A percentile compares a stretch with the other conserved stretches of the same genome.
Evolutionary conservation across 441 rosid genomes (phyloP).

Genomic region (Eutrema salsugineum): DNA sequence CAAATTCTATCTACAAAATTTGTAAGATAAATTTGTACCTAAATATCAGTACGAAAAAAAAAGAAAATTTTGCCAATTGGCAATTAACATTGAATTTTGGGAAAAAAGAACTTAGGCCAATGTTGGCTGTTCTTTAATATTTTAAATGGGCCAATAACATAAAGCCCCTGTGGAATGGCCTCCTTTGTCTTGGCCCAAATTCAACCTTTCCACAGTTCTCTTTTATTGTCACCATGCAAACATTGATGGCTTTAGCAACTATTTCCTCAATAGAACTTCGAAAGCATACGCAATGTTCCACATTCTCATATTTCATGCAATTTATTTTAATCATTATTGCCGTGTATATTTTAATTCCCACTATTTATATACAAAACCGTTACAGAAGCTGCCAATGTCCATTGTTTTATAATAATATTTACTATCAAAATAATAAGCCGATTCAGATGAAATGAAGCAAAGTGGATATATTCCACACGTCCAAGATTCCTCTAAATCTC

Average conservation of each 20-base stretch:
- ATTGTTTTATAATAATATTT: not conserved
- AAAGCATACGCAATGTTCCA: not conserved
- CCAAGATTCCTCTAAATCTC: constrained; percentile 28
- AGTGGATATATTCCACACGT: constrained; percentile 34
- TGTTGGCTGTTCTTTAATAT: not conserved
- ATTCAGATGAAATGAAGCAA: constrained; percentile 19
- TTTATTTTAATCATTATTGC: not conserved
- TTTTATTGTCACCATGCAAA: not conserved
- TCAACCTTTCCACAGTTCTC: not conserved
- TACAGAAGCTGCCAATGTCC: not conserved
- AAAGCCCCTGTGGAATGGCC: not conserved
- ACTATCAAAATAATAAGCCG: not conserved
- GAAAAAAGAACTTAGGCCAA: not conserved
- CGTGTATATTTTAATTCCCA: not conserved
- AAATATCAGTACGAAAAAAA: too few relatives aligned
- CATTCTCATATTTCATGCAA: not conserved
- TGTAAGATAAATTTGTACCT: too few relatives aligned
- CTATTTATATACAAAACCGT: not conserved
- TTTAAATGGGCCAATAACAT: not conserved
- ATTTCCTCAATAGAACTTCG: not conserved
- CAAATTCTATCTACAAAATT: too few relatives aligned
- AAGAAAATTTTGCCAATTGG: too few relatives aligned
- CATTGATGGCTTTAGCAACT: too few relatives aligned
- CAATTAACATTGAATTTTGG: not conserved
- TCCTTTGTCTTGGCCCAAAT: not conserved